These are phyloP conservation scores for Drosera spatulata DNA, from an alignment of 179 eudicot genomes.

Conservation along the genomic window DNA sequence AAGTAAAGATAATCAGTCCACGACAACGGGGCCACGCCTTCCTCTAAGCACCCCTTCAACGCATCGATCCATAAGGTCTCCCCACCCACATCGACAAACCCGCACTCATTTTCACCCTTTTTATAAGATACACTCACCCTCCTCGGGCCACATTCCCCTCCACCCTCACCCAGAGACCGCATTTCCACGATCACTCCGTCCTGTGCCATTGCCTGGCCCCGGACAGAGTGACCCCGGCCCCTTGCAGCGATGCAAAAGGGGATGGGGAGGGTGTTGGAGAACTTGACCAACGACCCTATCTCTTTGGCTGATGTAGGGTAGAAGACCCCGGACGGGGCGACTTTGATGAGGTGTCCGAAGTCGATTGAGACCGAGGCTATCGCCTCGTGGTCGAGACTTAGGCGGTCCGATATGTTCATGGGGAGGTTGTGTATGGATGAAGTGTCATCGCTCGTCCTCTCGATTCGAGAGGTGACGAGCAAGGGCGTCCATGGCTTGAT, in stretches of 20 bases:
- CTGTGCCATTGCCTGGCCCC: conserved; percentile 38
- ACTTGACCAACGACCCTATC: conserved; percentile 16
- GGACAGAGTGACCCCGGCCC: conserved; percentile 46
- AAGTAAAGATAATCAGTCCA: conserved; percentile 91
- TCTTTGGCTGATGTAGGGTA: conserved; percentile 29
- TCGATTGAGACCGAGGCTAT: conserved; percentile 27
- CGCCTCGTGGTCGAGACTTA: conserved; percentile 13
- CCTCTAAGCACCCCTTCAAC: conserved; percentile 30
- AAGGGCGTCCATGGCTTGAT: too few relatives aligned
- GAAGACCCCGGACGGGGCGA: conserved; percentile 32
- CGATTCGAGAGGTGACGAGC: too few relatives aligned
- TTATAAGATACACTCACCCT: conserved; percentile 9
- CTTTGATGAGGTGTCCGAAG: conserved; percentile 27
- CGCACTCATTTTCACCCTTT: conserved; percentile 42
- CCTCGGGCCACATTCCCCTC: background rate
- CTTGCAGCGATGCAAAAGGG: conserved; percentile 30
- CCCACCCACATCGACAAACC: conserved; percentile 66
- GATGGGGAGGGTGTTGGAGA: conserved; percentile 21
- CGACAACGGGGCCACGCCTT: conserved; percentile 71
- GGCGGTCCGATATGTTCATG: conserved; percentile 7
- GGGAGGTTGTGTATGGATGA: background rate
- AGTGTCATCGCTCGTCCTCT: too few relatives aligned
- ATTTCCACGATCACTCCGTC: conserved; percentile 50
- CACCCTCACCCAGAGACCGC: conserved; percentile 11
- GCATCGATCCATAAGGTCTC: conserved; percentile 82